Conservation (phyloP, 2,329 filamentous ascomycete species). For the Epichloe uncinata region DNA sequence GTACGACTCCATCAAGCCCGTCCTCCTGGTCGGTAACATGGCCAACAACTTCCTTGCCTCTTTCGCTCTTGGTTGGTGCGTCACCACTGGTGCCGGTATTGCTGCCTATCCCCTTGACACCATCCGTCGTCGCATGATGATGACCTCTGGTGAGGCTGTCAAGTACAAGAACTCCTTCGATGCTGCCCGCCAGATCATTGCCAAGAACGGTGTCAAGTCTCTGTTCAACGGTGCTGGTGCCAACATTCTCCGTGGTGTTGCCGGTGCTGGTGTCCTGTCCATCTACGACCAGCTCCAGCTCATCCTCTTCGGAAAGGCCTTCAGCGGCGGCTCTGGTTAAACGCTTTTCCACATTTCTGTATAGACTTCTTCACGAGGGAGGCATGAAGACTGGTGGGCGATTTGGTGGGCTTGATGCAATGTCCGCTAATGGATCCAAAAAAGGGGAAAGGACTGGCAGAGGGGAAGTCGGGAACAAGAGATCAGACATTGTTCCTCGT, state of each 20-base stretch:
- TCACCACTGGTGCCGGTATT: slow-evolving; percentile 99
- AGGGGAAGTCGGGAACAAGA: slow-evolving; percentile 28
- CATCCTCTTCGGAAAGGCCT: slow-evolving; percentile 99
- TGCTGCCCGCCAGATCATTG: slow-evolving; percentile 90
- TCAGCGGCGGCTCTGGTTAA: slow-evolving; percentile 55
- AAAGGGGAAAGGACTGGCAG: slow-evolving; percentile 31
- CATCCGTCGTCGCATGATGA: slow-evolving; percentile 99
- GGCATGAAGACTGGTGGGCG: slow-evolving; percentile 18
- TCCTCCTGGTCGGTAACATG: slow-evolving; percentile 80
- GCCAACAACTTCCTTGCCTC: slow-evolving; percentile 99
- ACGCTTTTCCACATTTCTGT: slow-evolving; percentile 24
- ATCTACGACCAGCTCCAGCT: slow-evolving; percentile 99
- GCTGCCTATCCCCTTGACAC: slow-evolving; percentile 99
- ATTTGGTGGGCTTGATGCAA: slow-evolving; percentile 24
- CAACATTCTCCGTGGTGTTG: slow-evolving; percentile 99
- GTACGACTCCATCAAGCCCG: slow-evolving; percentile 99
- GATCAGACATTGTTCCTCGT: slow-evolving; percentile 17
- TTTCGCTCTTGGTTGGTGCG: slow-evolving; percentile 95
- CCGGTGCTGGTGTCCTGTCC: slow-evolving; percentile 99
- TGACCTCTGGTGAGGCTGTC: slow-evolving; percentile 94
- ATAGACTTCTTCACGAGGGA: slow-evolving; percentile 25
- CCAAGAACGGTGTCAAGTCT: slow-evolving; percentile 94
- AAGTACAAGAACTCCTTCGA: slow-evolving; percentile 98
- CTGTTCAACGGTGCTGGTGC: slow-evolving; percentile 99
- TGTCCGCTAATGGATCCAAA: slow-evolving; percentile 26